phyloP scores from a whole-genome alignment of 2,329 filamentous ascomycete genomes.

The Cordyceps cicadae region DNA sequence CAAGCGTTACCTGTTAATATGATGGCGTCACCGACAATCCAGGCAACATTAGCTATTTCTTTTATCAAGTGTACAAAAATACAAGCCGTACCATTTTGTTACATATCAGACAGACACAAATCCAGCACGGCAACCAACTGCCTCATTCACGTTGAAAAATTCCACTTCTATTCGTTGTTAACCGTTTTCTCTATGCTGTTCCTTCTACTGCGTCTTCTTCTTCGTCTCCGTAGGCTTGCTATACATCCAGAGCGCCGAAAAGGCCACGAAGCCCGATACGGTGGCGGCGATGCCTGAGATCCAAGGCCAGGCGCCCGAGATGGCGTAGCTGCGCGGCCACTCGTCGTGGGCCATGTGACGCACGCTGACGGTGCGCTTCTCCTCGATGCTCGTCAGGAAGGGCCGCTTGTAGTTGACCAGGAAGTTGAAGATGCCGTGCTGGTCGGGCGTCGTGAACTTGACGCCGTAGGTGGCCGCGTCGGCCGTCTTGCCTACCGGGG shows the following conservation, averaged over 20 bases:
- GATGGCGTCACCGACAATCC: too few species aligned
- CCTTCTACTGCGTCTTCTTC: conserved; percentile 40
- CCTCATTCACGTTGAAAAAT: conserved; percentile 1
- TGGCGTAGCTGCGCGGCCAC: conserved; percentile 84
- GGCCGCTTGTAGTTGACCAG: conserved; percentile 94
- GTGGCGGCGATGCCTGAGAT: conserved; percentile 81
- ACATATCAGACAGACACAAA: neutral
- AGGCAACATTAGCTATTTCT: neutral
- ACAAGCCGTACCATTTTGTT: neutral
- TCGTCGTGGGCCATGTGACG: conserved; percentile 96
- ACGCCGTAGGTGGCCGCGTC: conserved; percentile 66
- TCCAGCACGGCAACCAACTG: neutral
- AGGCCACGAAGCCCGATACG: conserved; percentile 72
- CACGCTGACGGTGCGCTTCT: conserved; percentile 91
- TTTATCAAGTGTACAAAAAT: conserved; percentile 5
- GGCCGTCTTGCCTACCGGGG: conserved; percentile 45
- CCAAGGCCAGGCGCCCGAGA: conserved; percentile 91
- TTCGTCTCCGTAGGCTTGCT: conserved; percentile 38
- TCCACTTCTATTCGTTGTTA: conserved; percentile 11
- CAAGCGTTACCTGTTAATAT: too few species aligned
- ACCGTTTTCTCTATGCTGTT: neutral
- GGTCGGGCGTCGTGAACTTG: conserved; percentile 79
- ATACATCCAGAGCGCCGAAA: conserved; percentile 83
- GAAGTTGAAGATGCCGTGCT: conserved; percentile 99
- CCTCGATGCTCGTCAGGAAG: conserved; percentile 80